These are phyloP conservation scores for Apiotrichum veenhuisii DNA, from an alignment of 1,284 basidiomycete species.

Conservation along the genomic window DNA sequence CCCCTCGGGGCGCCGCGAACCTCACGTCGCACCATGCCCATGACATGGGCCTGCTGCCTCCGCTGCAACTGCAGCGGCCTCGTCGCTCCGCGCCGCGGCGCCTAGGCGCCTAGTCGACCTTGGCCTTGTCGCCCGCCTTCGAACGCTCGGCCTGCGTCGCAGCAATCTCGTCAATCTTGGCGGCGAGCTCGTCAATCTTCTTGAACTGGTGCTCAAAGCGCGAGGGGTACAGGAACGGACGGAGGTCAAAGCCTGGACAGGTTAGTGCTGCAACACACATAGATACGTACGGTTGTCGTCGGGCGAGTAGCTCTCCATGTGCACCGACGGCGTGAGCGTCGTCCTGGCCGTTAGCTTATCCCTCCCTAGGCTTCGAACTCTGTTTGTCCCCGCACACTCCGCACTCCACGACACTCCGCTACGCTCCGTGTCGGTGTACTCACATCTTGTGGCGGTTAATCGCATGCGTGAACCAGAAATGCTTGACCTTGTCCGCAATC, in stretches of 20 bases:
- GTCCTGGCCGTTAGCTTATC: conserved; percentile 53
- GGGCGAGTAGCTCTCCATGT: conserved; percentile 63
- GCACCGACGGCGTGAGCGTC: conserved; percentile 91
- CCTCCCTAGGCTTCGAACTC: background rate
- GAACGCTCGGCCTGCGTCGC: conserved; percentile 69
- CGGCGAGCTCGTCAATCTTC: conserved; percentile 84
- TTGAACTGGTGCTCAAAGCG: conserved; percentile 94
- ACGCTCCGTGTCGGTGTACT: conserved; percentile 7
- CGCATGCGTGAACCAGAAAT: conserved; percentile 96
- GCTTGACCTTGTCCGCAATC: conserved; percentile 96
- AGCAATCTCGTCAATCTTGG: conserved; percentile 75
- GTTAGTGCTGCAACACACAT: background rate
- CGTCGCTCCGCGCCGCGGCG: no score
- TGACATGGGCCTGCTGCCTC: no score
- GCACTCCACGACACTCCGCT: no score
- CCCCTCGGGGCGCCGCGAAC: no score
- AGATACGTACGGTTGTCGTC: conserved; percentile 15
- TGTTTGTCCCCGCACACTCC: no score
- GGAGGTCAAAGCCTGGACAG: conserved; percentile 89
- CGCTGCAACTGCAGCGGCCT: no score
- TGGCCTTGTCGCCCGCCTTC: conserved; percentile 48
- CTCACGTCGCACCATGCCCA: no score
- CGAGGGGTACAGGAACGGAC: conserved; percentile 92
- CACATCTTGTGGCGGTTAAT: conserved; percentile 96
- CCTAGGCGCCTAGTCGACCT: conserved; percentile 55